Conservation (phyloP, 805 yeast genomes). For the Monosporozyma unispora region DNA sequence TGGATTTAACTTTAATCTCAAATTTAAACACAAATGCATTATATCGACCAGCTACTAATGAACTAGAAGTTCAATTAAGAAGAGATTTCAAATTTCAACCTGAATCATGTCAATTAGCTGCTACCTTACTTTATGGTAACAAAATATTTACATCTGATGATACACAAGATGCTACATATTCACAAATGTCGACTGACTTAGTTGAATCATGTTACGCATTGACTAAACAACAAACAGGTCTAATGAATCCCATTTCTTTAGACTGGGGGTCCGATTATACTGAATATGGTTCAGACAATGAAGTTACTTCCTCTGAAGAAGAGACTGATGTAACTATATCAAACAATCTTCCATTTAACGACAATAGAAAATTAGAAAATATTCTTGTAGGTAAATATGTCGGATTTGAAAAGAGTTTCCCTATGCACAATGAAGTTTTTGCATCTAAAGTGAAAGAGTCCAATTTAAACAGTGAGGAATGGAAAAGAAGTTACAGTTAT, state of each 20-base stretch:
- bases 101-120: constrained; percentile 45
- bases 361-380: constrained; percentile 15
- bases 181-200: constrained; percentile 34
- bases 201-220: constrained; percentile 43
- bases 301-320: constrained; percentile 9
- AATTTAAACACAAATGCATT: constrained; percentile 6
- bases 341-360: constrained; percentile 9
- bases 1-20: constrained; percentile 5
- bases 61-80: constrained; percentile 16
- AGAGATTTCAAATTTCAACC: constrained; percentile 34
- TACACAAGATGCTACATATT: constrained; percentile 22
- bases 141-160: neutral
- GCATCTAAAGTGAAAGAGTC: constrained; percentile 1
- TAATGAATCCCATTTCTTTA: neutral
- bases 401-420: constrained; percentile 8
- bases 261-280: neutral
- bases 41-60: constrained; percentile 19
- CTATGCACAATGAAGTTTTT: neutral
- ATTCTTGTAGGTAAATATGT: constrained; percentile 15
- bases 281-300: neutral
- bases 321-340: constrained; percentile 6
- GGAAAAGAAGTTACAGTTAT: constrained; percentile 4
- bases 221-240: constrained; percentile 30
- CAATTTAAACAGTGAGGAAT: neutral
- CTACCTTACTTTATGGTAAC: constrained; percentile 41